These are phyloP conservation scores for Aciculoconidium aculeatum DNA, from an alignment of 805 yeast genomes.

Conservation along the genomic window DNA sequence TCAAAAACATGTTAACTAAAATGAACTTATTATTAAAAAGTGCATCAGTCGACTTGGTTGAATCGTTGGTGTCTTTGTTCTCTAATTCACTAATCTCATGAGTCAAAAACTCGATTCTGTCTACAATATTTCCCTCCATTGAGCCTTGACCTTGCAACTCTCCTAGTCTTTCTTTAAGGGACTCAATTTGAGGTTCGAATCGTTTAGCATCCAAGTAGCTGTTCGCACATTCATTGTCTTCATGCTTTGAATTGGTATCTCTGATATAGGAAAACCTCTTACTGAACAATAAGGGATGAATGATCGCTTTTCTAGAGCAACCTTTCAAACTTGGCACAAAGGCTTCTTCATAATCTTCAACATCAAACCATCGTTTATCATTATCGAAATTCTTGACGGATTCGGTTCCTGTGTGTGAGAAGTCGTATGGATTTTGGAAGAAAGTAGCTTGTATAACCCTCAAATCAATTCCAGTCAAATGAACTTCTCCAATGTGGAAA, in stretches of 20 bases:
- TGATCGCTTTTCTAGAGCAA: constrained; percentile 37
- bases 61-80: too few species aligned
- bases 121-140: constrained; percentile 1
- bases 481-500: constrained; percentile 63
- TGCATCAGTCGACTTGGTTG: too few species aligned
- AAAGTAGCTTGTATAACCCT: constrained; percentile 50
- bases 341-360: constrained; percentile 56
- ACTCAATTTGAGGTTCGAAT: constrained; percentile 22
- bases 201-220: constrained; percentile 6
- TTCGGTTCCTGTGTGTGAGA: constrained; percentile 5
- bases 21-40: constrained; percentile 37
- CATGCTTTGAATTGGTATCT: constrained; percentile 34
- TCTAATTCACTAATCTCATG: too few species aligned
- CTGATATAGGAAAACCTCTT: constrained; percentile 67
- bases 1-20: constrained; percentile 32
- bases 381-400: constrained; percentile 42
- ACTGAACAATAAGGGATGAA: constrained; percentile 59
- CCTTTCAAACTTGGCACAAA: constrained; percentile 34
- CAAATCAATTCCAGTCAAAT: constrained; percentile 50
- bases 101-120: constrained; percentile 2
- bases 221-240: neutral
- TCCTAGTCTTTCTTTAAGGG: constrained; percentile 20
- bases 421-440: constrained; percentile 13
- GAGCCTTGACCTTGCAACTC: constrained; percentile 17
- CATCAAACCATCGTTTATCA: constrained; percentile 58